Conservation (phyloP, 148 eudicot species). For the Cornus kousa region DNA sequence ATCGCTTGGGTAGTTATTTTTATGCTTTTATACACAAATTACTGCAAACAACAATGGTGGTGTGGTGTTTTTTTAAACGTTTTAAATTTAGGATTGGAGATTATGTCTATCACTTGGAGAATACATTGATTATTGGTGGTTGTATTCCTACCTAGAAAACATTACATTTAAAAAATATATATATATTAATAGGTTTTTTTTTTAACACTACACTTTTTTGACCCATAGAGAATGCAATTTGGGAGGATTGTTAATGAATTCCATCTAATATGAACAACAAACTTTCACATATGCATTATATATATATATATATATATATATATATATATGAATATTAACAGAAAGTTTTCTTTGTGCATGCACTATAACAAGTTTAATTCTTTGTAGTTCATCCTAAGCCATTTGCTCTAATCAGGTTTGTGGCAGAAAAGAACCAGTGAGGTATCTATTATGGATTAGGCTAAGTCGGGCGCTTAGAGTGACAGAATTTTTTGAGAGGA, state of each 20-base stretch:
- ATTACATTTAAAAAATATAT: too few species aligned
- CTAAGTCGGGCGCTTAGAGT: slow-evolving; percentile 37
- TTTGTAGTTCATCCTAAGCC: not conserved
- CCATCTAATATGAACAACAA: not conserved
- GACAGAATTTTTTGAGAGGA: slow-evolving; percentile 29
- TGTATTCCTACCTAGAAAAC: too few species aligned
- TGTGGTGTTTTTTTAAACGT: too few species aligned
- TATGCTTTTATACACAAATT: too few species aligned
- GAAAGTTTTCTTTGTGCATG: not conserved
- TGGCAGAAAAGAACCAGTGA: slow-evolving; percentile 29
- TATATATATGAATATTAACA: not conserved
- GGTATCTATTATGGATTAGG: slow-evolving; percentile 41
- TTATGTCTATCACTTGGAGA: too few species aligned
- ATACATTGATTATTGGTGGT: too few species aligned
- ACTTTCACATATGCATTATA: not conserved
- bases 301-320: not conserved
- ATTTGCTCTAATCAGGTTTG: slow-evolving; percentile 19
- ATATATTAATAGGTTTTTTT: too few species aligned
- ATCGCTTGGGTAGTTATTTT: too few species aligned
- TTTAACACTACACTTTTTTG: not conserved
- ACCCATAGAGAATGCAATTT: not conserved
- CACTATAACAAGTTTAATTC: not conserved
- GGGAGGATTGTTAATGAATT: not conserved
- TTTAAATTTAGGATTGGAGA: too few species aligned
- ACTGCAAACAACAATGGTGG: too few species aligned